Conservation (phyloP, 2,329 filamentous ascomycete species). For the Dactylella cylindrospora region DNA sequence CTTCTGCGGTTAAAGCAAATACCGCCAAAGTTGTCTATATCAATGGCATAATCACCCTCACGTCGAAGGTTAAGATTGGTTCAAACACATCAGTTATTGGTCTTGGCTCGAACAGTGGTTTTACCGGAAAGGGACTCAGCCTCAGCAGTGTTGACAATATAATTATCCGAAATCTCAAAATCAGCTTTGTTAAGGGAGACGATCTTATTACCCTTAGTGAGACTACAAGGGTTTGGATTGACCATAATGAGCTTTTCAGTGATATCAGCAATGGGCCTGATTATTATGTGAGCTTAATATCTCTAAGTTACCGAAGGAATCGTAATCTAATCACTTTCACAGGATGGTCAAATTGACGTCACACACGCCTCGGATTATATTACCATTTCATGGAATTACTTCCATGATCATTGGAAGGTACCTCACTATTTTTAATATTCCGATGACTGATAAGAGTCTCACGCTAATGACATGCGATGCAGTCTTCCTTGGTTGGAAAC, state of each 20-base stretch:
- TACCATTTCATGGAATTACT: conserved; percentile 57
- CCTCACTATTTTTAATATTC: background rate
- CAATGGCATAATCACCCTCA: conserved; percentile 54
- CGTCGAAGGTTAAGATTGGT: conserved; percentile 54
- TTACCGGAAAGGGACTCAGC: conserved; percentile 52
- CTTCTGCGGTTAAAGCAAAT: conserved; percentile 57
- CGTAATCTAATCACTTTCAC: conserved; percentile 43
- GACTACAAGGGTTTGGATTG: conserved; percentile 56
- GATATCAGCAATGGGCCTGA: conserved; percentile 54
- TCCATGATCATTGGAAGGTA: conserved; percentile 58
- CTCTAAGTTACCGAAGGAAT: background rate
- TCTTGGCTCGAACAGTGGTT: conserved; percentile 51
- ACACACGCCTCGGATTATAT: conserved; percentile 56
- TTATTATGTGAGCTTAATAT: conserved; percentile 47
- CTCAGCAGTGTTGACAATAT: conserved; percentile 53
- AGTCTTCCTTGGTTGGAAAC: conserved; percentile 61
- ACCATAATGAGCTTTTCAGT: conserved; percentile 57
- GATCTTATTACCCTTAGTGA: conserved; percentile 56
- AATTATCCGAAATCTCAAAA: conserved; percentile 53
- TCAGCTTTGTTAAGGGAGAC: conserved; percentile 52
- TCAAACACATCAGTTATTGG: conserved; percentile 56
- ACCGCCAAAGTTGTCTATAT: conserved; percentile 55
- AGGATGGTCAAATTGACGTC: conserved; percentile 56
- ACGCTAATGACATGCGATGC: too few relatives aligned
- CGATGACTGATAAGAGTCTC: background rate